A percentile compares a stretch with the other conserved stretches of the same genome.
phyloP scores from a whole-genome alignment of 768 basidiomycete genomes.

The Lentinus tigrinus region DNA sequence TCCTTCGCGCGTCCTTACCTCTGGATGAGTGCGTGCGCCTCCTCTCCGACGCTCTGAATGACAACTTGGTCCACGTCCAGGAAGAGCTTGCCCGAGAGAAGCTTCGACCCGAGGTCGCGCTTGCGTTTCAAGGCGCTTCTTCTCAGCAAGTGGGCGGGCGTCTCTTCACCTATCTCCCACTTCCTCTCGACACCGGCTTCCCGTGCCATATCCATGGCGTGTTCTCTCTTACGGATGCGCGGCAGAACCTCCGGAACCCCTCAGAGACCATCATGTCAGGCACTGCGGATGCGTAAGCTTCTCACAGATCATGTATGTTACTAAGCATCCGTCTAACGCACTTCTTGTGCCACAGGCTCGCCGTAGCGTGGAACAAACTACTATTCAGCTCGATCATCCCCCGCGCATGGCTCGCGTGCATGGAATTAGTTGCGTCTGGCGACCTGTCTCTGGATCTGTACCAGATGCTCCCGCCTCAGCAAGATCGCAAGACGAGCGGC shows the following conservation, averaged over 20 bases:
- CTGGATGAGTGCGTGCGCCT: conserved; percentile 24
- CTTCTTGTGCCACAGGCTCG: conserved; percentile 31
- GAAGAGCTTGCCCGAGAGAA: conserved; percentile 38
- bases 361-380: conserved; percentile 48
- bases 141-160: conserved; percentile 30
- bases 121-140: conserved; percentile 22
- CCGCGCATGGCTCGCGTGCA: conserved; percentile 38
- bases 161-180: conserved; percentile 49
- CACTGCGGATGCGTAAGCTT: conserved; percentile 41
- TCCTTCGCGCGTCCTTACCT: conserved; percentile 23
- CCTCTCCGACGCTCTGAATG: conserved; percentile 28
- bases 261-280: conserved; percentile 39
- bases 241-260: conserved; percentile 45
- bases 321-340: not conserved
- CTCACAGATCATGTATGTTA: not conserved
- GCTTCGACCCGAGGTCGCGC: conserved; percentile 37
- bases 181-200: conserved; percentile 46
- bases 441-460: conserved; percentile 31
- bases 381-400: conserved; percentile 48
- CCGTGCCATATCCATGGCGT: conserved; percentile 45
- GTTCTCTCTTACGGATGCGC: conserved; percentile 45
- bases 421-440: conserved; percentile 27
- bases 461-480: conserved; percentile 39
- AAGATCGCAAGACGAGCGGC: conserved; percentile 30
- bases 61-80: conserved; percentile 18